A percentile compares a stretch with the other conserved stretches of the same genome.
These are phyloP conservation scores for Globisporangium mamillatum DNA, from an alignment of 352 stramenopile genomes.

Conservation along the genomic window DNA sequence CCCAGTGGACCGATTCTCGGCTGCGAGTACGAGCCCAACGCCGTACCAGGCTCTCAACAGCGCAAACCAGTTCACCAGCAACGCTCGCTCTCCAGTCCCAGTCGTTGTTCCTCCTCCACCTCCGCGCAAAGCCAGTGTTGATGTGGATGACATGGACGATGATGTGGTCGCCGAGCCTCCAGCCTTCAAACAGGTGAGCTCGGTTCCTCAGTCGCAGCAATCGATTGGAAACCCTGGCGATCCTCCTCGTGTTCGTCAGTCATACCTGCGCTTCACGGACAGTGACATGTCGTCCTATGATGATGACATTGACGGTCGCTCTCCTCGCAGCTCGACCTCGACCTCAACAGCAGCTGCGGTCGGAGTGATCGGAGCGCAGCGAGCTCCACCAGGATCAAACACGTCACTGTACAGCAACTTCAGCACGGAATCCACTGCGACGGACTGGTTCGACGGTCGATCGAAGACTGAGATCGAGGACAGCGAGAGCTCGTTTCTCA, in stretches of 20 bases:
- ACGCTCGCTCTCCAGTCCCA: conserved; percentile 6
- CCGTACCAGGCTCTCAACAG: conserved; percentile 6
- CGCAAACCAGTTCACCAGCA: conserved; percentile 9
- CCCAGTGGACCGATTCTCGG: conserved; percentile 2
- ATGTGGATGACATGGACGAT: conserved; percentile 34
- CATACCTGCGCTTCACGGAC: conserved; percentile 21
- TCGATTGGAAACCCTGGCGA: neutral
- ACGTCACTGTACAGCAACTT: conserved; percentile 44
- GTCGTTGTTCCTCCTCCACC: neutral
- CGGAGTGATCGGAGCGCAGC: conserved; percentile 14
- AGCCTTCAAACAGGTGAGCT: conserved; percentile 16
- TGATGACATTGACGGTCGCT: conserved; percentile 19
- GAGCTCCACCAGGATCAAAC: conserved; percentile 35
- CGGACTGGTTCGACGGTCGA: conserved; percentile 38
- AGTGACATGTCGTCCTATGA: conserved; percentile 20
- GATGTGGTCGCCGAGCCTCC: conserved; percentile 25
- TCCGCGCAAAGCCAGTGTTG: conserved; percentile 30
- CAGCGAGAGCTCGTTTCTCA: conserved; percentile 9
- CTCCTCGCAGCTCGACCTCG: conserved; percentile 10
- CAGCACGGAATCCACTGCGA: conserved; percentile 32
- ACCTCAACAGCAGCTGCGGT: neutral
- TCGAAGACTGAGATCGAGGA: conserved; percentile 49
- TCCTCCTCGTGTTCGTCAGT: conserved; percentile 8
- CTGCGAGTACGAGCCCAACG: conserved; percentile 4
- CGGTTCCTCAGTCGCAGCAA: conserved; percentile 11